phyloP scores from a whole-genome alignment of 176 grass and related monocot genomes.

The Oryza australiensis region DNA sequence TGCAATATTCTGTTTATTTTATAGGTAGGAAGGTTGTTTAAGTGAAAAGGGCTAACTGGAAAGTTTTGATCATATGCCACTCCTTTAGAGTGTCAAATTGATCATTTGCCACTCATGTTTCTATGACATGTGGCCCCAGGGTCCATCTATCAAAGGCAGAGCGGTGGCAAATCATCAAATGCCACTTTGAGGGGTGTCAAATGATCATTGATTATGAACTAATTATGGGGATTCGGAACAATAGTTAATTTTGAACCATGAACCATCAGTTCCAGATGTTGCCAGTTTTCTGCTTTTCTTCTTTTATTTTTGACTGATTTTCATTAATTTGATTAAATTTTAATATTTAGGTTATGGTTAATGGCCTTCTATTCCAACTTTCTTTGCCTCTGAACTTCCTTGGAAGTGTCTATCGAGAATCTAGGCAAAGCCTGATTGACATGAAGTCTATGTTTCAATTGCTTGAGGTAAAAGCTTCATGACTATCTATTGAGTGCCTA shows the following conservation, averaged over 20 bases:
- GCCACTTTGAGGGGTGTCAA: neutral
- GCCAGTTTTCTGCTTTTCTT: slow-evolving; percentile 3
- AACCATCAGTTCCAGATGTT: slow-evolving; percentile 1
- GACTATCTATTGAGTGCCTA: neutral
- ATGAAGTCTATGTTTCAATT: slow-evolving; percentile 99
- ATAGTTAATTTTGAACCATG: slow-evolving; percentile 17
- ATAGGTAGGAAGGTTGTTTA: neutral
- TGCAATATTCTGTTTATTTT: neutral
- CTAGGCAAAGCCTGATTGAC: slow-evolving; percentile 98
- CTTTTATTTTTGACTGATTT: slow-evolving; percentile 23
- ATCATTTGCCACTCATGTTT: neutral
- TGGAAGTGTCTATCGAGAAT: slow-evolving; percentile 97
- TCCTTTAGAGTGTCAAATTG: neutral
- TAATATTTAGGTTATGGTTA: slow-evolving; percentile 87
- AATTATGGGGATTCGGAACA: neutral
- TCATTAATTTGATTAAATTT: slow-evolving; percentile 39
- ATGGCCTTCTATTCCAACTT: slow-evolving; percentile 98
- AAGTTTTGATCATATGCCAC: neutral
- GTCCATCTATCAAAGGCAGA: too few relatives aligned
- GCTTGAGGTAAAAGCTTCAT: slow-evolving; percentile 70
- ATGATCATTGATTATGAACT: neutral
- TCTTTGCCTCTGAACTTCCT: slow-evolving; percentile 97
- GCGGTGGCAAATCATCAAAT: neutral
- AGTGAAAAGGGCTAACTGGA: slow-evolving; percentile 11
- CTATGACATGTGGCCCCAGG: neutral